These are phyloP conservation scores for Monilinia polystroma DNA, from an alignment of 2,329 filamentous ascomycete genomes.

Conservation along the genomic window DNA sequence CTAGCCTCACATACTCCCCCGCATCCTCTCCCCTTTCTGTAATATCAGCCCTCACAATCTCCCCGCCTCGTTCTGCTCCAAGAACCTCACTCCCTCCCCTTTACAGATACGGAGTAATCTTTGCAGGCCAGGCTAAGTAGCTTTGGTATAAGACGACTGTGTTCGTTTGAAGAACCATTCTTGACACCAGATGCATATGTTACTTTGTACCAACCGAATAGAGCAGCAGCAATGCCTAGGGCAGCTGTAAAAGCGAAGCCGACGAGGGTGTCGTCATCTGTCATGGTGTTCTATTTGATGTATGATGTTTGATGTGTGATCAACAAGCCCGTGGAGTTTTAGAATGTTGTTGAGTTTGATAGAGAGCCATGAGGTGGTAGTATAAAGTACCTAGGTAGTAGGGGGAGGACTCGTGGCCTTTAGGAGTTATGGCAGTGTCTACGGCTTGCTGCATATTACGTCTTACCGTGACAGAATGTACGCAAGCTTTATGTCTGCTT, in stretches of 20 bases:
- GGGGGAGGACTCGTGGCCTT: too few relatives aligned
- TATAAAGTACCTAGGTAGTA: too few relatives aligned
- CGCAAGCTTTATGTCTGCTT: too few relatives aligned
- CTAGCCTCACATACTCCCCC: not conserved
- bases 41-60: not conserved
- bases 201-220: not conserved
- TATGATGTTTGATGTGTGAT: not conserved
- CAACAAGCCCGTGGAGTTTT: too few relatives aligned
- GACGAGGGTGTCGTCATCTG: not conserved
- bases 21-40: not conserved
- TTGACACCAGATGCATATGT: too few relatives aligned
- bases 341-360: too few relatives aligned
- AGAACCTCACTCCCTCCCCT: not conserved
- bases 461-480: too few relatives aligned
- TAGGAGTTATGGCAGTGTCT: too few relatives aligned
- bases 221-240: fast-evolving
- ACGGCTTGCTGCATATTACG: too few relatives aligned
- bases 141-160: not conserved
- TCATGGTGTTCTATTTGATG: not conserved
- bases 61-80: too few relatives aligned
- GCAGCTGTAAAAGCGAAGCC: not conserved
- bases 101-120: not conserved
- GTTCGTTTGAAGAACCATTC: not conserved
- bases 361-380: too few relatives aligned
- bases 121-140: not conserved